Conservation (phyloP, 2,329 filamentous ascomycete genomes). For the Magnaporthales sp. region DNA sequence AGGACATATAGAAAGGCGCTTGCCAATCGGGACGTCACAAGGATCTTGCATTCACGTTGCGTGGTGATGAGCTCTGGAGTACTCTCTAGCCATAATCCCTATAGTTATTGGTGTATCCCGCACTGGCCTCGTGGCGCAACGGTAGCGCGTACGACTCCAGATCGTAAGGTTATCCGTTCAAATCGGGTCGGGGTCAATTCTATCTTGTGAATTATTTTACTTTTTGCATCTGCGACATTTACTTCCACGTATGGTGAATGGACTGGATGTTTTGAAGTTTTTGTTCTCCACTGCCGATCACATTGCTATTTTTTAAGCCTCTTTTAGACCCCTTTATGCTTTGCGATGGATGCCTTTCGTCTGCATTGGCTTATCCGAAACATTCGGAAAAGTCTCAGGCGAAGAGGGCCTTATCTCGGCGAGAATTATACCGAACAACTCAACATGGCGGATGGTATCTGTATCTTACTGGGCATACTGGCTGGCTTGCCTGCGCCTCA, state of each 20-base stretch:
- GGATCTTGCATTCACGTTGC: no score
- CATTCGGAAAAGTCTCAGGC: no score
- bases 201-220: background rate
- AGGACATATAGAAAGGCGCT: no score
- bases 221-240: background rate
- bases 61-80: no score
- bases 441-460: background rate
- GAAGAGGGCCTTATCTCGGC: background rate
- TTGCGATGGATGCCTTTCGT: background rate
- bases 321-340: background rate
- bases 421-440: background rate
- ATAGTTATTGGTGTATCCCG: background rate
- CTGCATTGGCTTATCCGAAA: no score
- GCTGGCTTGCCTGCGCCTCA: background rate
- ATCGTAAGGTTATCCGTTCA: conserved; percentile 5
- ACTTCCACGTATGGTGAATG: background rate
- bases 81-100: background rate
- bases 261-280: background rate
- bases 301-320: background rate
- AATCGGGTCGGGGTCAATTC: conserved; percentile 5
- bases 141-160: conserved; percentile 5
- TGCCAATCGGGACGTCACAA: no score
- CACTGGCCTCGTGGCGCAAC: conserved; percentile 5
- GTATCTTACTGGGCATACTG: background rate
- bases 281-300: background rate